Conservation (phyloP, 2,329 filamentous ascomycete species). For the Aspergillus sp. region DNA sequence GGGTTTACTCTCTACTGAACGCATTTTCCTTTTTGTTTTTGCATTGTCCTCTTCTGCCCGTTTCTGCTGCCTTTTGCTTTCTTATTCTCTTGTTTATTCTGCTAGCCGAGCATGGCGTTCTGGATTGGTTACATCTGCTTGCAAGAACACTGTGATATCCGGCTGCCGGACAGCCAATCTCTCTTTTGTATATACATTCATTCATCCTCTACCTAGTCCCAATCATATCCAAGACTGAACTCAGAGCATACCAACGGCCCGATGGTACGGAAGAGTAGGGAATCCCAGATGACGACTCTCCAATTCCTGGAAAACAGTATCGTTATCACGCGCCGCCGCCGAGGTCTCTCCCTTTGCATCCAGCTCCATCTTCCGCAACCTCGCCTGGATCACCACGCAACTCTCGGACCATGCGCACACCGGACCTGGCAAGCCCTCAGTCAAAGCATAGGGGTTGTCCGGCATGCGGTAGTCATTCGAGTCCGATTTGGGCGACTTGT, state of each 20-base stretch:
- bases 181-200: background rate
- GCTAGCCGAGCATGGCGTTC: background rate
- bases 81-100: background rate
- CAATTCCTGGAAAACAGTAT: constrained; percentile 17
- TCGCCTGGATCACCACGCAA: constrained; percentile 27
- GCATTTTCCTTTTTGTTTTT: background rate
- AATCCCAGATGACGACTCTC: constrained; percentile 20
- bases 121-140: background rate
- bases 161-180: background rate
- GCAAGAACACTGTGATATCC: background rate
- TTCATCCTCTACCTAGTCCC: background rate
- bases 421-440: constrained; percentile 35
- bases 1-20: constrained; percentile 18
- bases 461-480: constrained; percentile 32
- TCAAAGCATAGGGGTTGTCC: constrained; percentile 34
- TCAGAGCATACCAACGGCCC: constrained; percentile 17
- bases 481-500: constrained; percentile 8
- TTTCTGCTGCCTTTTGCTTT: background rate
- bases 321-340: constrained; percentile 7
- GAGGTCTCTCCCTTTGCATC: constrained; percentile 5
- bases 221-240: background rate
- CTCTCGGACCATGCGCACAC: constrained; percentile 38
- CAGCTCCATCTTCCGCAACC: constrained; percentile 28
- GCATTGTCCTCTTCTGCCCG: no score
- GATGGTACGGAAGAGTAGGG: constrained; percentile 23